Conservation (phyloP, 225 moss, liverwort and hornwort species). For the Polytrichum commune region DNA sequence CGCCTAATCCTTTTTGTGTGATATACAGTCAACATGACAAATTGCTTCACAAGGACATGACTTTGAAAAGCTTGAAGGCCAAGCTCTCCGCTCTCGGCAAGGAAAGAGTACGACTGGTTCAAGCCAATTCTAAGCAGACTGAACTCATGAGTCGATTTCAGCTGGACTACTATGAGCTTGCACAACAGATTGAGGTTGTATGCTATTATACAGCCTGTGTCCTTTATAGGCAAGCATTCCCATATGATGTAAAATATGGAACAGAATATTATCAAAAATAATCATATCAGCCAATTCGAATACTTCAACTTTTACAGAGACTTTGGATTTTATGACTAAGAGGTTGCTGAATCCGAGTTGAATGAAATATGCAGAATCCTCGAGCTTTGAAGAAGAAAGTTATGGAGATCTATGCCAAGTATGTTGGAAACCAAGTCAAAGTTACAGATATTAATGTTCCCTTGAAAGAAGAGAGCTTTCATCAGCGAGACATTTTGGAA, state of each 20-base stretch:
- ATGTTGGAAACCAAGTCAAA: slow-evolving; percentile 71
- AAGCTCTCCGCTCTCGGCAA: slow-evolving; percentile 46
- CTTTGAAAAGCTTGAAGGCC: slow-evolving; percentile 42
- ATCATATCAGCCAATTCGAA: not conserved
- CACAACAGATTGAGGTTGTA: slow-evolving; percentile 47
- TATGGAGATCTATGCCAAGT: slow-evolving; percentile 60
- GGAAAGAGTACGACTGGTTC: slow-evolving; percentile 37
- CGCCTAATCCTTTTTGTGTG: not conserved
- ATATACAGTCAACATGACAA: slow-evolving; percentile 42
- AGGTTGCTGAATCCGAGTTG: not conserved
- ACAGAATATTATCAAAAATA: too few relatives aligned
- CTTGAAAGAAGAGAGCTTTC: slow-evolving; percentile 48
- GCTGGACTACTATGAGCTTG: slow-evolving; percentile 60
- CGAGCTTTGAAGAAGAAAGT: slow-evolving; percentile 55
- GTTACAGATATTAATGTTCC: slow-evolving; percentile 37
- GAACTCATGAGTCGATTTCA: slow-evolving; percentile 45
- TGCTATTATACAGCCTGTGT: not conserved
- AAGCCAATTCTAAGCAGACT: slow-evolving; percentile 27
- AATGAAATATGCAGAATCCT: slow-evolving; percentile 39
- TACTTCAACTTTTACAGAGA: not conserved
- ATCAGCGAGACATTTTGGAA: slow-evolving; percentile 66
- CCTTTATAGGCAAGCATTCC: not conserved
- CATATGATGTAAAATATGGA: not conserved
- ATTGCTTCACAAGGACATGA: slow-evolving; percentile 50
- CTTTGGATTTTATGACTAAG: not conserved